Evolutionary conservation across 345 rosid species (phyloP), one percentile per base, ranked within the genome.

Genomic region (Orychophragmus violaceus): DNA sequence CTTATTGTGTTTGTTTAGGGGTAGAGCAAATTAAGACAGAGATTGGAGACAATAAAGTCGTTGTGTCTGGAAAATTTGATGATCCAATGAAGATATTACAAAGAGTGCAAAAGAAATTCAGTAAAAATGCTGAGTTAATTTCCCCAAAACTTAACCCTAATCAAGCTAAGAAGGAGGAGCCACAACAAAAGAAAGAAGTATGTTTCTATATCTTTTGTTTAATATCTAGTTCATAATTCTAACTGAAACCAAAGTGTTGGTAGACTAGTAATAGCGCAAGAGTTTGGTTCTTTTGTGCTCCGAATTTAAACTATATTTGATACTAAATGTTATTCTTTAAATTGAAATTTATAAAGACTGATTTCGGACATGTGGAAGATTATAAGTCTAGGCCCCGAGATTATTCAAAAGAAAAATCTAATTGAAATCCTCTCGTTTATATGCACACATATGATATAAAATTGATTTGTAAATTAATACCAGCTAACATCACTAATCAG

Each of bases 71-170:
- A 0, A 35, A 68, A 11, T 80, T 76, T n/a, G 81, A 74, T 22
- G 85, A 85, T 71, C 77, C 85, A n/a, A 7, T 46, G 30, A 79
- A 76, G 68, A 72, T 85, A 39, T 53, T 82, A 29, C 54, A 57
- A 55, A 85, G 86, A 66, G 65, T 87, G 46, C 80, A 71, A 22
- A 82, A 65, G 55, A 87, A 78, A 36, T 84, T 55, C 7, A 81
- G 85, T 42, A 72, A 59, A 56, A 83, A 81, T 61, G 84, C 68
- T 1, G 80, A 85, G 64, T 75, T 87, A 14, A 57, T 89, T 36
- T 77, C 71, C 57, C 89, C 96, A 32, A 77, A 69, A 61, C 78
- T 76, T 16, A 64, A 79, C 6, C 54, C 71, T 11, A 49, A 58
- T 0, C 14, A 50, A 16, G 37, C 72, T 28, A 44, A 74, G 19